Evolutionary conservation across 768 basidiomycete genomes (phyloP), one percentile per base, ranked within the genome.

Genomic region (Chiua virens): DNA sequence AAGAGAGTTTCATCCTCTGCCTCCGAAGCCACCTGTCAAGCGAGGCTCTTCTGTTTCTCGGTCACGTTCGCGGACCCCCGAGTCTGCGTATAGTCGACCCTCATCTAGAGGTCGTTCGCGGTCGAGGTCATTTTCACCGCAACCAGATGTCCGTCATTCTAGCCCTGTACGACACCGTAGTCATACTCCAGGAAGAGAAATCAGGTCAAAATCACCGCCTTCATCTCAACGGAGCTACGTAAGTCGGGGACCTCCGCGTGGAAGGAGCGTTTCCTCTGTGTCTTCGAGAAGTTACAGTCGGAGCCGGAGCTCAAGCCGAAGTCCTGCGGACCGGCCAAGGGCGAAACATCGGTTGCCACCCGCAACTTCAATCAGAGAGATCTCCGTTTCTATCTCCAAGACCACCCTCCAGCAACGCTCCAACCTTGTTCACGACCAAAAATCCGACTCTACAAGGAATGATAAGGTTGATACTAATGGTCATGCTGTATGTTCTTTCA

Each of bases 21-120:
- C 76, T 66, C 73, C 71, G 70, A 74, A 68, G 50, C 69, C 52
- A 58, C 57, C 69, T 46, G 60, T 70, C 47, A 71, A 79, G 54
- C 75, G 68, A 47, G 73, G 58, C 20, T 76, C 75, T 42, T 80
- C 80, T 35, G 64, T 63, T 30, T 82, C 75, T 8, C 68, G 67
- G 50, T 77, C 87, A 23, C 80, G 75, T 28, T 89, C 85, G 10
- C 66, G 65, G 13, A 75, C 77, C 22, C 80, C 82, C 11, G 82
- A 79, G 37, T 88, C 88, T n/a, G 77, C 76, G 54, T 80, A 79
- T 47, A 86, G 86, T 20, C 79, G 72, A 42, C 79, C 72, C 36
- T 87, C 86, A 21, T 85, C 84, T 41, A 76, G 79, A 40, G 83
- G 79, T 51, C 85, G 81, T 32, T 87, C 86, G 25, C 79, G 74